phyloP scores from a whole-genome alignment of 2,329 filamentous ascomycete species.

The Fusarium anthophilum region DNA sequence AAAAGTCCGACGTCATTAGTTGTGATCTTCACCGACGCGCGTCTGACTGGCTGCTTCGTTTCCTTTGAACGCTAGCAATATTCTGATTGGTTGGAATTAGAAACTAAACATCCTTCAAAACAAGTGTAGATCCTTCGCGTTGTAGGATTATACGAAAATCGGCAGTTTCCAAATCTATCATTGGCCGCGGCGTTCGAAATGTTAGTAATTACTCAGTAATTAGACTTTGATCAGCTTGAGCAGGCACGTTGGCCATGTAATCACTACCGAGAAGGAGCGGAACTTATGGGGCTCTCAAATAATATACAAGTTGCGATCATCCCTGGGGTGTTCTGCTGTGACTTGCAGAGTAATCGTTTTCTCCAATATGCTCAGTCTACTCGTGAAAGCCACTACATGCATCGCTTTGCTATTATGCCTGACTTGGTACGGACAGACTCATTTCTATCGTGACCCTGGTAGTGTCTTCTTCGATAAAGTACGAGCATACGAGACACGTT shows the following conservation, averaged over 20 bases:
- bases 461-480: conserved; percentile 16
- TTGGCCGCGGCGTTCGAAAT: neutral
- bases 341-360: neutral
- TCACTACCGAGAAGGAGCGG: neutral
- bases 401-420: conserved; percentile 1
- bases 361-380: neutral
- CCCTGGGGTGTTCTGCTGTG: rapidly evolving
- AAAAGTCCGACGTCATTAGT: neutral
- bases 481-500: conserved; percentile 8
- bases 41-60: neutral
- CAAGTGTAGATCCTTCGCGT: neutral
- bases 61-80: neutral
- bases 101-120: neutral
- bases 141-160: neutral
- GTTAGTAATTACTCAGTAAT: neutral
- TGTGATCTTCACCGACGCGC: neutral
- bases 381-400: neutral
- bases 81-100: neutral
- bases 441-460: conserved; percentile 20
- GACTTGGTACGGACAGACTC: neutral
- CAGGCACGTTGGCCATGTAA: neutral
- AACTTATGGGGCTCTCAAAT: neutral
- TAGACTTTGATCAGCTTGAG: neutral
- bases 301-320: neutral
- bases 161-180: neutral